Percentiles rank a stretch among this genome's conserved stretches.
Evolutionary conservation across 495 filamentous ascomycete genomes (phyloP).

Genomic region (Penicillium bovifimosum): DNA sequence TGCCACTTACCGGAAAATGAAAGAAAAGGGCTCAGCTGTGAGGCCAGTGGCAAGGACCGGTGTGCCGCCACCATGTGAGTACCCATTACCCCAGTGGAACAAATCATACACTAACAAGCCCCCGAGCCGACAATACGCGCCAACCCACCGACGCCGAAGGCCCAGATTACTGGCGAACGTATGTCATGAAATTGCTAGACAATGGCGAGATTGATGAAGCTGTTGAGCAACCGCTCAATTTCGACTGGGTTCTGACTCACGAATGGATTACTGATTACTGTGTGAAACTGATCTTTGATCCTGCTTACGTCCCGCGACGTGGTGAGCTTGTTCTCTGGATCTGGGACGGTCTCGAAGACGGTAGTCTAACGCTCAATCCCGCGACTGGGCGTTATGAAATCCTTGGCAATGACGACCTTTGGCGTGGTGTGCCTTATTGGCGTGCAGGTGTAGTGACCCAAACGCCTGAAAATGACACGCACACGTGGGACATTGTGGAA

Average conservation of each 20-base stretch:
- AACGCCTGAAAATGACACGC: constrained; percentile 36
- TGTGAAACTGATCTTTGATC: constrained; percentile 33
- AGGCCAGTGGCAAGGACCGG: neutral
- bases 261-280: constrained; percentile 31
- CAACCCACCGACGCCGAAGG: constrained; percentile 36
- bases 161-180: constrained; percentile 46
- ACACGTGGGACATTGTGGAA: constrained; percentile 39
- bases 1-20: constrained; percentile 4
- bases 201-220: constrained; percentile 33
- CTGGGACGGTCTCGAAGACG: constrained; percentile 22
- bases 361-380: constrained; percentile 33
- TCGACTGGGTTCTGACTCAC: constrained; percentile 51
- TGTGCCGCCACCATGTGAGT: neutral
- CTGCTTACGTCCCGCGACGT: constrained; percentile 48
- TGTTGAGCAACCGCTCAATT: constrained; percentile 43
- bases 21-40: constrained; percentile 1
- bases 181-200: constrained; percentile 45
- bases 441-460: constrained; percentile 52
- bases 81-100: no score
- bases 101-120: neutral
- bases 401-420: constrained; percentile 24
- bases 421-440: constrained; percentile 43
- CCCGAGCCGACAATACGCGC: neutral
- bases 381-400: constrained; percentile 26
- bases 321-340: constrained; percentile 57